Conservation (phyloP, 208 protist species). For the Crithidia sp. region DNA sequence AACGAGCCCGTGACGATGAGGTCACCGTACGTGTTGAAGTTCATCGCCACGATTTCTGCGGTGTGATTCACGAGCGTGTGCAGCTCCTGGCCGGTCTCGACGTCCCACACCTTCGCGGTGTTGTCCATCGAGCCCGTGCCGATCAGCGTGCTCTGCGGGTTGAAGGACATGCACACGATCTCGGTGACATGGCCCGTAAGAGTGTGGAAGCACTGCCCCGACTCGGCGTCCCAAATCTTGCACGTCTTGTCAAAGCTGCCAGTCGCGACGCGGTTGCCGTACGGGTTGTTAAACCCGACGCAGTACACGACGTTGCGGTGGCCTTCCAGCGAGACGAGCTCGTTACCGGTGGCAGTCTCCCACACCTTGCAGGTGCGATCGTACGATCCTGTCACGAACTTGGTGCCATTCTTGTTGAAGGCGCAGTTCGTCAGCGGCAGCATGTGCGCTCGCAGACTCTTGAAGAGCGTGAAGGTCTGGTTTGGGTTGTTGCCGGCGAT, state of each 20-base stretch:
- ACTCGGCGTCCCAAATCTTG: conserved; percentile 93
- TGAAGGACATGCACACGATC: conserved; percentile 96
- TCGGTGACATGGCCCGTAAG: conserved; percentile 94
- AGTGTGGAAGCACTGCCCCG: conserved; percentile 90
- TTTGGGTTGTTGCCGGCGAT: conserved; percentile 67
- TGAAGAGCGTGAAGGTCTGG: conserved; percentile 94
- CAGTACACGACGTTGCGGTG: conserved; percentile 97
- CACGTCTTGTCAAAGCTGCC: conserved; percentile 97
- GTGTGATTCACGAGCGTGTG: conserved; percentile 93
- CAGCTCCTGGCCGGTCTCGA: conserved; percentile 90
- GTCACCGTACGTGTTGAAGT: conserved; percentile 91
- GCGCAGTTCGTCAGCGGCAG: conserved; percentile 97
- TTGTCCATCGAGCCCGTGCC: conserved; percentile 97
- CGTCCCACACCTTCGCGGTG: conserved; percentile 94
- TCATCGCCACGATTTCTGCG: conserved; percentile 93
- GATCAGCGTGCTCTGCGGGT: conserved; percentile 89
- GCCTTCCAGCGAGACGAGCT: conserved; percentile 93
- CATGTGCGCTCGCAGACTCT: conserved; percentile 95
- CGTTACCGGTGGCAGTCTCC: conserved; percentile 93
- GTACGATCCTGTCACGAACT: conserved; percentile 96
- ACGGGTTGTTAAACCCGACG: conserved; percentile 96
- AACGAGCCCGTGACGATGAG: conserved; percentile 95
- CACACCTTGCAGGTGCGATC: conserved; percentile 97
- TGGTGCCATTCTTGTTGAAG: conserved; percentile 95
- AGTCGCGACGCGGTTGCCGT: conserved; percentile 94